Percentiles rank a stretch among this genome's conserved stretches.
These are phyloP conservation scores for Tulasnella sp. DNA, from an alignment of 768 basidiomycete species.

Conservation along the genomic window DNA sequence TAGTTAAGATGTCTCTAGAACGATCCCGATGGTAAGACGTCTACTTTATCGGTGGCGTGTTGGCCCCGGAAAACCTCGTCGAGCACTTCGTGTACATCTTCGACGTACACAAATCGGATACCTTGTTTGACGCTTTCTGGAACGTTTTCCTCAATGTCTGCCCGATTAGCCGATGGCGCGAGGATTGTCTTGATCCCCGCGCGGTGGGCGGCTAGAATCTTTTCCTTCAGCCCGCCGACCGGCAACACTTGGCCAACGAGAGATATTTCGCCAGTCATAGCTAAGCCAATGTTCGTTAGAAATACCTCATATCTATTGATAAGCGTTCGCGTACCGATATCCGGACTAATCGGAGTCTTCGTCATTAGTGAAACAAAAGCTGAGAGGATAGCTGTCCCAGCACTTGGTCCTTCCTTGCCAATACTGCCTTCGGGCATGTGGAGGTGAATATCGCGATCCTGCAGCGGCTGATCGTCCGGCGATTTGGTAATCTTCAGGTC, in stretches of 20 bases:
- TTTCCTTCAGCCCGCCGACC: conserved; percentile 92
- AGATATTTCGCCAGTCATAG: conserved; percentile 98
- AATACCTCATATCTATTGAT: neutral
- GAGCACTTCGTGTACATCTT: conserved; percentile 81
- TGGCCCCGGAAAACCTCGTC: conserved; percentile 70
- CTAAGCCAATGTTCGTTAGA: conserved; percentile 30
- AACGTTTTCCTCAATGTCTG: conserved; percentile 96
- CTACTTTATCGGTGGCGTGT: conserved; percentile 13
- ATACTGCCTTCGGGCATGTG: conserved; percentile 95
- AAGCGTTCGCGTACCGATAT: conserved; percentile 54
- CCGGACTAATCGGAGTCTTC: conserved; percentile 66
- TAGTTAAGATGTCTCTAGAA: neutral
- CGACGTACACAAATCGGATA: conserved; percentile 90
- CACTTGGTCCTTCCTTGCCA: conserved; percentile 92
- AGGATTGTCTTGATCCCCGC: conserved; percentile 90
- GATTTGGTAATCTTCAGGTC: conserved; percentile 73
- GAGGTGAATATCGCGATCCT: conserved; percentile 81
- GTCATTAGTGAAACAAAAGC: conserved; percentile 90
- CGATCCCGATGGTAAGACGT: conserved; percentile 3
- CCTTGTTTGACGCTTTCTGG: conserved; percentile 92
- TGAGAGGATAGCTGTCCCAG: conserved; percentile 84
- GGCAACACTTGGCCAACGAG: conserved; percentile 92
- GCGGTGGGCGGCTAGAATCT: conserved; percentile 92
- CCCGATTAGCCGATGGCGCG: conserved; percentile 75
- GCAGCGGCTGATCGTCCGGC: conserved; percentile 62